A percentile compares a stretch with the other conserved stretches of the same genome.
These are phyloP conservation scores for Pestalotiopsis sp. DNA, from an alignment of 2,329 filamentous ascomycete species.

Conservation along the genomic window DNA sequence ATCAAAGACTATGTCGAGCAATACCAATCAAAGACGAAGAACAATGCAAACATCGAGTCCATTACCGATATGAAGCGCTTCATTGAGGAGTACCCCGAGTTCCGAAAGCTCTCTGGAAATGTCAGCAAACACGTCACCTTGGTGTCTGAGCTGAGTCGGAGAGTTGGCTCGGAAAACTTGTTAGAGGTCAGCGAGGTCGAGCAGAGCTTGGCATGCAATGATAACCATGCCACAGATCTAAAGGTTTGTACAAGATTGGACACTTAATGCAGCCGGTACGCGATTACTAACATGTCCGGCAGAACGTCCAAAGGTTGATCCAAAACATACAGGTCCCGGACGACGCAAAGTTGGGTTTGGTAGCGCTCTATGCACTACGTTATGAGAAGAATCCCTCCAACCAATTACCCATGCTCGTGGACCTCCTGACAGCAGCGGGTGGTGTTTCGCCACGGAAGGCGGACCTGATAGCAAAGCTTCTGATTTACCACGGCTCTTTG, in stretches of 20 bases:
- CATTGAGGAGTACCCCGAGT: slow-evolving; percentile 98
- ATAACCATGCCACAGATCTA: slow-evolving; percentile 90
- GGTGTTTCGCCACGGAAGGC: slow-evolving; percentile 76
- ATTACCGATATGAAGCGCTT: slow-evolving; percentile 99
- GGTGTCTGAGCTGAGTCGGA: slow-evolving; percentile 88
- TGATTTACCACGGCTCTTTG: slow-evolving; percentile 84
- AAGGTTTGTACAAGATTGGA: slow-evolving; percentile 60
- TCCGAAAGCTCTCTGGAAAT: slow-evolving; percentile 94
- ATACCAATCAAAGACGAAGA: slow-evolving; percentile 97
- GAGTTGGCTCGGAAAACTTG: slow-evolving; percentile 82
- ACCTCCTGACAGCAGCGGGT: slow-evolving; percentile 84
- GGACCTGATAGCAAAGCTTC: slow-evolving; percentile 78
- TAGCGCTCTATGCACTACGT: slow-evolving; percentile 91
- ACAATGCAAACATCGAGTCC: slow-evolving; percentile 92
- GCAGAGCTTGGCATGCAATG: slow-evolving; percentile 94
- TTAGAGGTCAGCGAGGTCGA: slow-evolving; percentile 98
- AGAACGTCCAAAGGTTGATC: slow-evolving; percentile 86
- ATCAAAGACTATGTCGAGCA: slow-evolving; percentile 99
- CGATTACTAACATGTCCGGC: slow-evolving; percentile 24
- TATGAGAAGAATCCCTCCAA: slow-evolving; percentile 88
- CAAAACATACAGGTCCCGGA: slow-evolving; percentile 75
- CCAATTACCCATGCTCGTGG: slow-evolving; percentile 80
- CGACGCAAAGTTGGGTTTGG: slow-evolving; percentile 85
- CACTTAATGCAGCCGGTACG: background rate
- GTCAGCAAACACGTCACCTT: slow-evolving; percentile 98